Base-by-base conservation (phyloP, 768 basidiomycete genomes). In the Aureoboletus auriporus region DNA sequence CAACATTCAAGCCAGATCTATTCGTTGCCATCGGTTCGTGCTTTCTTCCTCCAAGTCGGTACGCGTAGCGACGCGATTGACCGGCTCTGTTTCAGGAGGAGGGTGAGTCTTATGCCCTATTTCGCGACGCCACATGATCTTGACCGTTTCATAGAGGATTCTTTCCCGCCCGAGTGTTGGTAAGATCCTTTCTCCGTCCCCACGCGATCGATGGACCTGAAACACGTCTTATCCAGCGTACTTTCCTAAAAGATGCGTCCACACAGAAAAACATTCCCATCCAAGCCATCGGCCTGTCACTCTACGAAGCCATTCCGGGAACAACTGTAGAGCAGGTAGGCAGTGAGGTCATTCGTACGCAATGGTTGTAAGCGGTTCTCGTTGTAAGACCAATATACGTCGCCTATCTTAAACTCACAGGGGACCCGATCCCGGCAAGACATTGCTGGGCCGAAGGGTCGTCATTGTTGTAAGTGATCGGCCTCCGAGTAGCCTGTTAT, bases 121-220 rank as follows among this genome's bases (percentile, higher is more conserved):
- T 20, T 23, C 53, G n/a, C 42, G 4, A 23, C 20, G 20, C 20
- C 20, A 49, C 47, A 47, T 51, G 41, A 41, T 44, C 26, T 41
- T 52, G 43, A 61, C 26, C 30, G 36, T 45, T 47, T 42, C 49
- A 43, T 66, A 91, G 92, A 38, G 94, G 95, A 27, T 97, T 95
- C 72, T 93, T 97, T 71, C 94, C 94, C 42, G 94, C 94, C 17
- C 85, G 94, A 39, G 88, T 96, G 38, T 77, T 95, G 79, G 86
- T 84, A 57, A 53, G 64, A 57, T 42, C 37, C 17, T 33, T 33
- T 26, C 31, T 14, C 28, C 17, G 16, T 17, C 13, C 10, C 41
- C 40, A 39, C 7, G 35, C 28, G 13, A 20, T n/a, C 12, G 8
- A 39, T 26, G 35, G 33, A 4, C 8, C 6, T 41, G 33, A 39